A percentile compares a stretch with the other conserved stretches of the same genome.
phyloP scores from a whole-genome alignment of 192 early-diverging fungal genomes.

The Rhizophagus sp. region DNA sequence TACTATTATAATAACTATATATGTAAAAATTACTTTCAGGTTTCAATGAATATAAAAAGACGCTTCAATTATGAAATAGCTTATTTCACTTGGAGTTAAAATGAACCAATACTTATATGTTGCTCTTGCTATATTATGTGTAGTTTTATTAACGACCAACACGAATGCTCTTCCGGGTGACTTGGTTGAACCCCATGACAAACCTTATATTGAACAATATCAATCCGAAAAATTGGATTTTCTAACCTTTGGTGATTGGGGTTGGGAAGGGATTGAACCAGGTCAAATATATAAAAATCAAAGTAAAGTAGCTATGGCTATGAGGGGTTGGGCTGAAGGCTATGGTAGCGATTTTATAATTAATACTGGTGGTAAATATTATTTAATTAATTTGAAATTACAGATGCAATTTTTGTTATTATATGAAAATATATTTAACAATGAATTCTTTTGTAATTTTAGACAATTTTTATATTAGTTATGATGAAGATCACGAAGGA shows the following conservation, averaged over 20 bases:
- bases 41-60: no score
- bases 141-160: neutral
- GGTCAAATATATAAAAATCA: neutral
- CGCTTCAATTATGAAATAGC: no score
- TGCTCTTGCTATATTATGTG: neutral
- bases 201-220: neutral
- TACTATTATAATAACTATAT: no score
- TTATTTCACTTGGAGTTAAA: no score
- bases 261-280: neutral
- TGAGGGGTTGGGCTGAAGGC: no score
- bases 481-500: conserved; percentile 3
- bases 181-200: neutral
- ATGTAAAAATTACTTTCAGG: no score
- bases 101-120: no score
- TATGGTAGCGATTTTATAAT: no score
- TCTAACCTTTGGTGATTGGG: neutral
- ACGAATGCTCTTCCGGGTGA: neutral
- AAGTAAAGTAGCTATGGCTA: neutral
- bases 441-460: neutral
- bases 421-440: no score
- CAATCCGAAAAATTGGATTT: neutral
- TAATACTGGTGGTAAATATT: no score
- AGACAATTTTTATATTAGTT: neutral
- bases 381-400: no score
- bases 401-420: no score